A percentile compares a stretch with the other conserved stretches of the same genome.
phyloP scores from a whole-genome alignment of 2,329 filamentous ascomycete species.

The Alternaria postmessia region DNA sequence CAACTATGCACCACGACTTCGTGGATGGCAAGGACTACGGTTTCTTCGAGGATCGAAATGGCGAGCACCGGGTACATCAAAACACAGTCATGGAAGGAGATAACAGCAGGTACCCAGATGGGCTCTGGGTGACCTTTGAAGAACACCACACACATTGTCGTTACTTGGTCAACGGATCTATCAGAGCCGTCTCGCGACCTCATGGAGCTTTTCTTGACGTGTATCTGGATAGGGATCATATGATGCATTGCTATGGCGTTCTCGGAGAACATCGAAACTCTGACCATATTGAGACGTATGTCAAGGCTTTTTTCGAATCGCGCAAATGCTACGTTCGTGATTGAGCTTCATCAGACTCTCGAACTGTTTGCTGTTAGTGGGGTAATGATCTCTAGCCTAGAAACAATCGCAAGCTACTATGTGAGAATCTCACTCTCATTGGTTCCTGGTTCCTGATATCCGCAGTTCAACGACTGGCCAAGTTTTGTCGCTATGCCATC shows the following conservation, averaged over 20 bases:
- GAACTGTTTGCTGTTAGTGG: not conserved
- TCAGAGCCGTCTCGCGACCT: not conserved
- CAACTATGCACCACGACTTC: not conserved
- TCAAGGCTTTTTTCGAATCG: not conserved
- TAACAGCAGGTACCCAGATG: not conserved
- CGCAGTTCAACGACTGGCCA: too few relatives aligned
- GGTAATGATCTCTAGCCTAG: not conserved
- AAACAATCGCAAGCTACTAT: not conserved
- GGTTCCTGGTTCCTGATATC: too few relatives aligned
- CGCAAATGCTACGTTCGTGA: not conserved
- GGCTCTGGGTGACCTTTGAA: slow-evolving; percentile 5
- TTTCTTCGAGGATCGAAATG: not conserved
- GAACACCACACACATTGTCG: not conserved
- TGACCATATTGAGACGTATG: not conserved
- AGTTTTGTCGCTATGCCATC: too few relatives aligned
- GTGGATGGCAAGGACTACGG: not conserved
- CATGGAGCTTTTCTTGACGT: not conserved
- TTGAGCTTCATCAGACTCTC: not conserved
- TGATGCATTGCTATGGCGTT: not conserved
- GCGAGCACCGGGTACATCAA: not conserved
- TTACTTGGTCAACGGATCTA: not conserved
- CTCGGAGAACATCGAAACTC: not conserved
- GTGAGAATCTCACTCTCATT: too few relatives aligned
- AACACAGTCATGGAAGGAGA: not conserved
- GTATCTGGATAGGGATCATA: not conserved